Evolutionary conservation across 495 filamentous ascomycete genomes (phyloP).

Genomic region (Trichoderma asperelloides): DNA sequence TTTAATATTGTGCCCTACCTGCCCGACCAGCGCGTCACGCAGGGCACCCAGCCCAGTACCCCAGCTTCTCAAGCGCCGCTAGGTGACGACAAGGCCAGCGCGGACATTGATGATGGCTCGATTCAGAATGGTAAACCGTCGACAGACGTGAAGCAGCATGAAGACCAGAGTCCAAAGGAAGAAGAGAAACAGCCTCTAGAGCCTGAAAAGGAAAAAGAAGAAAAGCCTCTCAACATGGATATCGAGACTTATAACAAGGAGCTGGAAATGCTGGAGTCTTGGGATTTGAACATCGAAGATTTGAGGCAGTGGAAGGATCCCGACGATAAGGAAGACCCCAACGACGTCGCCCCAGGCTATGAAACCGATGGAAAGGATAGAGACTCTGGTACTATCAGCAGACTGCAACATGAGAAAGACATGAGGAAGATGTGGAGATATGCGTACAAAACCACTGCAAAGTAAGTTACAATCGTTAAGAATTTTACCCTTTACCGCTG

Average conservation of each 20-base stretch:
- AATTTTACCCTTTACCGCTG: no score
- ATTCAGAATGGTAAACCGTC: not conserved
- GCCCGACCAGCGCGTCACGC: not conserved
- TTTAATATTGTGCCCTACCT: conserved; percentile 5
- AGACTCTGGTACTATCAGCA: conserved; percentile 7
- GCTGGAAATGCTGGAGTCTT: not conserved
- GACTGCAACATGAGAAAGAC: conserved; percentile 9
- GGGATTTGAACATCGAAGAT: conserved; percentile 8
- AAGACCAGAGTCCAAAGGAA: not conserved
- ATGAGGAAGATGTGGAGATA: conserved; percentile 10
- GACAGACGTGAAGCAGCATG: not conserved
- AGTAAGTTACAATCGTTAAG: not conserved
- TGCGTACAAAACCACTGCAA: conserved; percentile 2
- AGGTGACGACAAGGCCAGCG: not conserved
- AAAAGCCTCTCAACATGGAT: conserved; percentile 4
- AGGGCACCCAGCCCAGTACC: not conserved
- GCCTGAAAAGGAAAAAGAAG: not conserved
- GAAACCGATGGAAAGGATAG: conserved; percentile 10
- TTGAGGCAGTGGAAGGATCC: conserved; percentile 7
- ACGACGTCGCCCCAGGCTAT: conserved; percentile 7
- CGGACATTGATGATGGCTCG: not conserved
- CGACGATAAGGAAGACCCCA: not conserved
- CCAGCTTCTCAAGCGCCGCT: not conserved
- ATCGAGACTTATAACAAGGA: conserved; percentile 2
- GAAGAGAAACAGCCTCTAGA: not conserved